Base-by-base conservation (phyloP, 176 grass and related monocot genomes). In the Lolium perenne region DNA sequence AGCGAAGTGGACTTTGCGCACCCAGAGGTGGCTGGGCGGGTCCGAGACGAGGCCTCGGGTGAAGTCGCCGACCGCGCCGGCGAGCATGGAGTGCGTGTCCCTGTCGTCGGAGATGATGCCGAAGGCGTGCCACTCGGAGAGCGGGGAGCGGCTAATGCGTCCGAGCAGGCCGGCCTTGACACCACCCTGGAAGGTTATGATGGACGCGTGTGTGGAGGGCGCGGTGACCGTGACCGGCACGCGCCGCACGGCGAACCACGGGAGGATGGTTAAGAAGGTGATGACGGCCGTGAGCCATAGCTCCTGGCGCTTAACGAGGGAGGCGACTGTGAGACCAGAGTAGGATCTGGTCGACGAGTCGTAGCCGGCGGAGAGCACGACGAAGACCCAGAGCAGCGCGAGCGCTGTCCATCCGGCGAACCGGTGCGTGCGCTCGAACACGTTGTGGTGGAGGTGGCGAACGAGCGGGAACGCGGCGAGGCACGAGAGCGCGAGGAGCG, bases 361-460 rank as follows among this genome's bases (percentile, higher is more conserved):
- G 26, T 92, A 95, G 54, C 88, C 83, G 6, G 76, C 66, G 0
- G 90, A 85, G n/a, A 95, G 86, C 32, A 95, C 58, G 80, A 91
- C 81, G 51, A 89, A 95, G 10, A 40, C 88, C 93, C 93, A 95
- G 58, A 93, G 82, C 43, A 95, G 83, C 0, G 80, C 88, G 14
- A 95, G 93, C 9, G 91, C 90, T 7, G 49, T 29, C 93, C 91
- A 93, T 4, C 91, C 93, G 8, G 93, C 91, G 54, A 92, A 92
- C 10, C 93, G 91, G 83, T 95, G 93, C 13, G 93, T 87, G 67
- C 88, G 78, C 77, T 95, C 93, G 74, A 95, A 95, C 51, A 89
- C 88, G 91, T 95, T 95, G 76, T 95, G 93, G 83, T 95, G 93
- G 47, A 92, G 88, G 88, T 92, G 93, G 76, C 93, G 90, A 45